Percentiles rank a stretch among this genome's conserved stretches.
phyloP scores from a whole-genome alignment of 306 rosid species.

The Dalbergia cultrata region DNA sequence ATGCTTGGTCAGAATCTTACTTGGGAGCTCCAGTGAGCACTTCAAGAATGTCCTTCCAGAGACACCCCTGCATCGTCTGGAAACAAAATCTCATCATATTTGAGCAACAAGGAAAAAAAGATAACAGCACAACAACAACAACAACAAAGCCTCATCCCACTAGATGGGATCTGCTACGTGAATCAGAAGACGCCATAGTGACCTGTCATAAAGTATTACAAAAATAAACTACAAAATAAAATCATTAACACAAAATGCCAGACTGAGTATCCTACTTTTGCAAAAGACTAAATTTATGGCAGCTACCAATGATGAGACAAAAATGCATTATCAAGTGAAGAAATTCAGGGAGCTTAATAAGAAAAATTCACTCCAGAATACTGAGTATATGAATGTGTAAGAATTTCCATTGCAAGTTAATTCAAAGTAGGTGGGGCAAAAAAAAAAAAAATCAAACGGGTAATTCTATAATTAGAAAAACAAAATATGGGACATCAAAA shows the following conservation, averaged over 20 bases:
- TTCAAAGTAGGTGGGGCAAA: neutral
- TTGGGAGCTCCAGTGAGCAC: conserved; percentile 60
- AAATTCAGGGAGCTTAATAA: neutral
- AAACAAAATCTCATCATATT: conserved; percentile 43
- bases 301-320: conserved; percentile 12
- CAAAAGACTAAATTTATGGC: neutral
- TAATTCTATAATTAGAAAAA: conserved; percentile 4
- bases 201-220: neutral
- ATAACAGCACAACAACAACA: neutral
- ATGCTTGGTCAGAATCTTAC: conserved; percentile 65
- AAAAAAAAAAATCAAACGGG: neutral
- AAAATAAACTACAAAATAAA: neutral
- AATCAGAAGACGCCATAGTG: too few species aligned
- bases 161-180: too few species aligned
- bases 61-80: conserved; percentile 57
- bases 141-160: too few species aligned
- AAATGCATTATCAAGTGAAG: conserved; percentile 13
- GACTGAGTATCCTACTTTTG: conserved; percentile 18
- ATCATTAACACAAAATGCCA: neutral
- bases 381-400: too few species aligned
- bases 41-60: conserved; percentile 60
- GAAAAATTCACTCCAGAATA: conserved; percentile 1
- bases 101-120: neutral
- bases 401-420: neutral
- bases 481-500: conserved; percentile 4